Conservation (phyloP, 2,329 filamentous ascomycete genomes). For the Pseudocercospora cruenta region DNA sequence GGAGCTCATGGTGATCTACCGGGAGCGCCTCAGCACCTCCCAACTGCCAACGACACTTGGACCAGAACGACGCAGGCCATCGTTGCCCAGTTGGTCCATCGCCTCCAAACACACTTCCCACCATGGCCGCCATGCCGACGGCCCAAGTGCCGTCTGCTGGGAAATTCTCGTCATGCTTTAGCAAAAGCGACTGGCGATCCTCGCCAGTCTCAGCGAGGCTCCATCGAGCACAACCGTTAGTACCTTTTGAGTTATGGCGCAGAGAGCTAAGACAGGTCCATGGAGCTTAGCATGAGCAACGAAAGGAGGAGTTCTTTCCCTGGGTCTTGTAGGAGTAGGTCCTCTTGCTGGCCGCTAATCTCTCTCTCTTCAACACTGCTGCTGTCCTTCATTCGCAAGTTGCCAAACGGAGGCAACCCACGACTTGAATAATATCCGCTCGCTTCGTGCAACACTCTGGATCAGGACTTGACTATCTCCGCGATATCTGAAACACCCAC, state of each 20-base stretch:
- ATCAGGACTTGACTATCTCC: constrained; percentile 11
- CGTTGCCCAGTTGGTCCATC: constrained; percentile 11
- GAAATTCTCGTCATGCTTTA: constrained; percentile 18
- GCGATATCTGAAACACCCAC: constrained; percentile 12
- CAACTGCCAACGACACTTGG: constrained; percentile 13
- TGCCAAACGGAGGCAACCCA: not conserved
- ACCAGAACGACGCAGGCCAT: constrained; percentile 9
- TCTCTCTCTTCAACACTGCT: not conserved
- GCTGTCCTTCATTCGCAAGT: not conserved
- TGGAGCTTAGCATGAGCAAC: constrained; percentile 25
- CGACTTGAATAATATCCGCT: not conserved
- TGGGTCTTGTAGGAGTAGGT: constrained; percentile 1
- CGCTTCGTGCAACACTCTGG: constrained; percentile 14
- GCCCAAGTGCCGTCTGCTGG: constrained; percentile 19
- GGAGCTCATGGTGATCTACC: constrained; percentile 14
- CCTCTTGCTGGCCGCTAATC: constrained; percentile 11
- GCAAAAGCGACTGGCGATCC: constrained; percentile 21
- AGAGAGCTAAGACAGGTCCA: constrained; percentile 26
- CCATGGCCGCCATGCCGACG: constrained; percentile 12
- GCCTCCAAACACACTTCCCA: constrained; percentile 11
- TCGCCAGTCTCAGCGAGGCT: constrained; percentile 25
- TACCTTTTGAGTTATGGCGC: constrained; percentile 27
- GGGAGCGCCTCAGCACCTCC: constrained; percentile 6
- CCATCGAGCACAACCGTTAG: constrained; percentile 15
- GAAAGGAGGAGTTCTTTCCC: constrained; percentile 20